Percentiles rank a stretch among this genome's conserved stretches.
Conservation (phyloP, 805 yeast species). For the Middelhovenomyces tepae region DNA sequence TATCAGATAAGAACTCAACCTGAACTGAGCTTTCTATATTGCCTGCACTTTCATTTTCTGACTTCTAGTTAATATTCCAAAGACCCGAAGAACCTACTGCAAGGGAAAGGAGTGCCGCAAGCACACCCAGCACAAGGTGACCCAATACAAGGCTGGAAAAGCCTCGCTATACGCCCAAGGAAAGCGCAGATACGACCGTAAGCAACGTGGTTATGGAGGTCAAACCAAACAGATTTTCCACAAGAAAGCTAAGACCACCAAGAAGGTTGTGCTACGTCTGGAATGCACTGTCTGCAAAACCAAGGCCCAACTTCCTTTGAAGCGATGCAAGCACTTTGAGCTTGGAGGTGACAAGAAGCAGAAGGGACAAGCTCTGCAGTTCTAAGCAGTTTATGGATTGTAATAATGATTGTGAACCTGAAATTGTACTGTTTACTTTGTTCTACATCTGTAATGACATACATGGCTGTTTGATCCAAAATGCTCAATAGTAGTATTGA, state of each 20-base stretch:
- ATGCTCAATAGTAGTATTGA: no score
- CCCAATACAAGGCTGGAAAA: constrained; percentile 99
- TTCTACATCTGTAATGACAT: background rate
- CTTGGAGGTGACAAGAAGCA: constrained; percentile 99
- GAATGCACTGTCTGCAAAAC: constrained; percentile 99
- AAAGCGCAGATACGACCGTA: constrained; percentile 99
- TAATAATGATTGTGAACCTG: no score
- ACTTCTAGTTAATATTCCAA: constrained; percentile 93
- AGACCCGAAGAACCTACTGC: constrained; percentile 99
- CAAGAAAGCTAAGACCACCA: constrained; percentile 99
- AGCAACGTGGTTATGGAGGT: constrained; percentile 99
- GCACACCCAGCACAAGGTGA: constrained; percentile 99
- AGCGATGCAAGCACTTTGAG: constrained; percentile 99
- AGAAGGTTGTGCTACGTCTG: constrained; percentile 98
- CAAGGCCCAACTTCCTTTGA: constrained; percentile 93
- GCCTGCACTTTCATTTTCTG: no score
- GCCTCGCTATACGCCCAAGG: constrained; percentile 99
- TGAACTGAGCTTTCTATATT: no score
- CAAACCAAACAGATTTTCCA: constrained; percentile 99
- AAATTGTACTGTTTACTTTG: background rate
- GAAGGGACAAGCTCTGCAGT: constrained; percentile 99
- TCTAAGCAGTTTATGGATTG: constrained; percentile 44
- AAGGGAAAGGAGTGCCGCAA: constrained; percentile 98
- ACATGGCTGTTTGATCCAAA: no score
- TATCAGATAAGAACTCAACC: no score